Evolutionary conservation across 2,329 filamentous ascomycete genomes (phyloP).

Genomic region (Epichloe scottii): DNA sequence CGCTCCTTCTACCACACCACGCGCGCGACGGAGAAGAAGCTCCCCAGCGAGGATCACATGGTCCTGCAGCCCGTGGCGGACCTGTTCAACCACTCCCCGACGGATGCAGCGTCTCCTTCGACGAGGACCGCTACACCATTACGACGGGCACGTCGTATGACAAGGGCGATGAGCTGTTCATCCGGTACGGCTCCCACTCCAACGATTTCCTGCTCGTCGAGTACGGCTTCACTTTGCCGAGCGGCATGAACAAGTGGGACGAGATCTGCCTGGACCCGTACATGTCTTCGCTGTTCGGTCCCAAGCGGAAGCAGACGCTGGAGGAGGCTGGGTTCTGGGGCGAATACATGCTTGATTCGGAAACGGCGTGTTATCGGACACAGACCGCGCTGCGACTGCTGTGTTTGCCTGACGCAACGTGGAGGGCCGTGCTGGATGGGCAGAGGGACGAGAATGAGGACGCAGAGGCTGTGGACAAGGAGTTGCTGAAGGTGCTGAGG

Average conservation of each 20-base stretch:
- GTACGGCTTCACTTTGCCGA: slow-evolving; percentile 39
- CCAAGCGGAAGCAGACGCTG: slow-evolving; percentile 24
- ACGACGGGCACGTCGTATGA: slow-evolving; percentile 36
- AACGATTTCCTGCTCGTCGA: slow-evolving; percentile 62
- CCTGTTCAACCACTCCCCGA: slow-evolving; percentile 48
- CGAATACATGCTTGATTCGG: slow-evolving; percentile 36
- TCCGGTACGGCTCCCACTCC: slow-evolving; percentile 56
- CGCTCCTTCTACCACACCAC: slow-evolving; percentile 48
- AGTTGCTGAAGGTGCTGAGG: slow-evolving; percentile 26
- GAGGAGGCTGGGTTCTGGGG: slow-evolving; percentile 36
- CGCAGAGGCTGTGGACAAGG: slow-evolving; percentile 22
- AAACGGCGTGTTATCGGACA: slow-evolving; percentile 41
- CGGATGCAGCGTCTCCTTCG: slow-evolving; percentile 42
- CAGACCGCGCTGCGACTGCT: slow-evolving; percentile 36
- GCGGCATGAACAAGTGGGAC: slow-evolving; percentile 37
- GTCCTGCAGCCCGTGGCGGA: slow-evolving; percentile 61
- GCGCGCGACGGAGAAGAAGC: slow-evolving; percentile 29
- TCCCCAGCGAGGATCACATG: slow-evolving; percentile 44
- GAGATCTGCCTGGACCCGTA: slow-evolving; percentile 35
- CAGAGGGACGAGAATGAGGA: slow-evolving; percentile 34
- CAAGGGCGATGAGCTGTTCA: slow-evolving; percentile 50
- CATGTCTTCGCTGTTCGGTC: slow-evolving; percentile 27
- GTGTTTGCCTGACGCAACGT: slow-evolving; percentile 24
- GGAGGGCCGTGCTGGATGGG: slow-evolving; percentile 32
- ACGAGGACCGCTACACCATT: slow-evolving; percentile 40